phyloP scores from a whole-genome alignment of 129 eudicot genomes.

The Heracleum sosnowskyi region DNA sequence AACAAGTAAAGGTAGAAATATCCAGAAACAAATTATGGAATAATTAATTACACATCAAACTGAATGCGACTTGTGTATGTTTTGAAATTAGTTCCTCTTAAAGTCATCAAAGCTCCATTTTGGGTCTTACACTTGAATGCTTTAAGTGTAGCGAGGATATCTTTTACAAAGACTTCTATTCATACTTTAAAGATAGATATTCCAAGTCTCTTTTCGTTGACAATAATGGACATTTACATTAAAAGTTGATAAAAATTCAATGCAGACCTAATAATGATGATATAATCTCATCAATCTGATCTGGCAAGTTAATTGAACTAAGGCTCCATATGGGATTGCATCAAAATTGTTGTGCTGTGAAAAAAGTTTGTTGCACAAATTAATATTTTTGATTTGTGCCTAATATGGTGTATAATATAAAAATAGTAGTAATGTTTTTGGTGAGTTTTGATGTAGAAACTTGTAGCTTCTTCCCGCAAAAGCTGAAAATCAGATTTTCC shows the following conservation, averaged over 20 bases:
- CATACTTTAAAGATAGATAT: too few relatives aligned
- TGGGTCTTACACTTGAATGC: not conserved
- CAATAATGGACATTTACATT: not conserved
- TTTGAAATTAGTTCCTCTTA: not conserved
- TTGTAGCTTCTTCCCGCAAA: too few relatives aligned
- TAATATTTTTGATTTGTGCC: too few relatives aligned
- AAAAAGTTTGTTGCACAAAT: too few relatives aligned
- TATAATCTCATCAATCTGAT: not conserved
- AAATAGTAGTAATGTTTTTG: too few relatives aligned
- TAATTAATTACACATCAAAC: not conserved
- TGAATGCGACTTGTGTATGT: not conserved
- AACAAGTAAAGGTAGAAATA: not conserved
- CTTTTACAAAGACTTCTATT: too few relatives aligned
- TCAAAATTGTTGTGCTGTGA: too few relatives aligned
- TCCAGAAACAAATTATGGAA: not conserved
- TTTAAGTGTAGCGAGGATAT: too few relatives aligned
- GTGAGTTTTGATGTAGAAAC: too few relatives aligned
- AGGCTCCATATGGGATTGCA: too few relatives aligned
- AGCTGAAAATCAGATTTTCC: too few relatives aligned
- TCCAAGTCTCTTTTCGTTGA: not conserved
- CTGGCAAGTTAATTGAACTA: not conserved
- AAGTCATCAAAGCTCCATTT: not conserved
- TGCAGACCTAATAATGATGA: not conserved
- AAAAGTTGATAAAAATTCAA: not conserved
- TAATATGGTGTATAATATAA: too few relatives aligned